Conservation (phyloP, 257 asterid species). For the Cruciata laevipes region DNA sequence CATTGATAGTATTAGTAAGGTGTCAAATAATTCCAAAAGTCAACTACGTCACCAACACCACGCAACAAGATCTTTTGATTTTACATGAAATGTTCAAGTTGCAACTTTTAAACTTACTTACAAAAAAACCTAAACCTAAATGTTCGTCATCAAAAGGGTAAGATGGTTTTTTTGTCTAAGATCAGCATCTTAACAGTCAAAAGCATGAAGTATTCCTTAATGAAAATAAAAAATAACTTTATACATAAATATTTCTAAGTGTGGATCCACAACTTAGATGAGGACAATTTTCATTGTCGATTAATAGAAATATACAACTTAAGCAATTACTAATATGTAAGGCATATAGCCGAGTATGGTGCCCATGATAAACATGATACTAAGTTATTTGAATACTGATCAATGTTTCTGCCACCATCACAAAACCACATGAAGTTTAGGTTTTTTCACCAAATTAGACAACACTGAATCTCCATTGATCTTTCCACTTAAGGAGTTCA, state of each 20-base stretch:
- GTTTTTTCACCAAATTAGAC: neutral
- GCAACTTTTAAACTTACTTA: neutral
- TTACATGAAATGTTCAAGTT: neutral
- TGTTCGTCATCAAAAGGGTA: constrained; percentile 1
- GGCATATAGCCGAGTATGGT: neutral
- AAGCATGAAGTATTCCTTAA: neutral
- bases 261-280: neutral
- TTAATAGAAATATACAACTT: neutral
- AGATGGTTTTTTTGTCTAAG: neutral
- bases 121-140: neutral
- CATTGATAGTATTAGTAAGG: neutral
- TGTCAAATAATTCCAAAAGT: neutral
- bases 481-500: neutral
- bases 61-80: neutral
- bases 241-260: neutral
- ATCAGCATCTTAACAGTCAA: neutral
- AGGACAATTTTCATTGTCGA: constrained; percentile 3
- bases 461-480: neutral
- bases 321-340: neutral
- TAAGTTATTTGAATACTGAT: neutral
- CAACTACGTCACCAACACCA: neutral
- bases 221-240: neutral
- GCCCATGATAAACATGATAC: neutral
- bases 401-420: neutral
- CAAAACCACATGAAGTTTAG: neutral